Conservation (phyloP, 805 yeast genomes). For the Saccharomycopsis sp. region DNA sequence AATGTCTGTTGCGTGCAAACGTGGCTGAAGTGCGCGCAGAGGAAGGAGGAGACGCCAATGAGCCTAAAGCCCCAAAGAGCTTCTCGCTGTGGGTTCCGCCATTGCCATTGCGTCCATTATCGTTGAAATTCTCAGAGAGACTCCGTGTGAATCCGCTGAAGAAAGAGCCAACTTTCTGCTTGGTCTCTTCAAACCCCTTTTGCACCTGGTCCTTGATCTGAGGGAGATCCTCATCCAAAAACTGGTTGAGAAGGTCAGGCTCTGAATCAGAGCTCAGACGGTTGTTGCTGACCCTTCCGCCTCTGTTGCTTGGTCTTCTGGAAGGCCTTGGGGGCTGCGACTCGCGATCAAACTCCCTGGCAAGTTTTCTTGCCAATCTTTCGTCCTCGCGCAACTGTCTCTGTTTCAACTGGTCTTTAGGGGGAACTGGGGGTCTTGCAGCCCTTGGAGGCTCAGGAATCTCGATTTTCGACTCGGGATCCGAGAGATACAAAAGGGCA, state of each 20-base stretch:
- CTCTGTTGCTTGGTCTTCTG: not conserved
- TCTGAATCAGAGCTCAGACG: constrained; percentile 7
- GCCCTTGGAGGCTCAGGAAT: constrained; percentile 23
- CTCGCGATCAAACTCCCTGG: constrained; percentile 41
- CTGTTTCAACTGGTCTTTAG: constrained; percentile 26
- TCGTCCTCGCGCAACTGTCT: constrained; percentile 66
- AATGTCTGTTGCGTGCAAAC: constrained; percentile 8
- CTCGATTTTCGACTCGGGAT: constrained; percentile 43
- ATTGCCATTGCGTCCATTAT: constrained; percentile 27
- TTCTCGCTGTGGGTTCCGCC: constrained; percentile 12
- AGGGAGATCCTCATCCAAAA: constrained; percentile 48
- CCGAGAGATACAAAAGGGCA: constrained; percentile 74
- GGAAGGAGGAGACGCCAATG: constrained; percentile 20
- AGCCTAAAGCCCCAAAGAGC: constrained; percentile 22
- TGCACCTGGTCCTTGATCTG: constrained; percentile 61
- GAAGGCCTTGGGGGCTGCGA: constrained; percentile 15
- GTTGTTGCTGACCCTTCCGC: not conserved
- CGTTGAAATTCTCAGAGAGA: constrained; percentile 33
- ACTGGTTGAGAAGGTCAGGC: constrained; percentile 34
- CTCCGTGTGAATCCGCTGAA: constrained; percentile 59
- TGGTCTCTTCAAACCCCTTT: constrained; percentile 77
- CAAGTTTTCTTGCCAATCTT: constrained; percentile 71
- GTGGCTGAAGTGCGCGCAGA: constrained; percentile 20
- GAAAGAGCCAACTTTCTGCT: constrained; percentile 71
- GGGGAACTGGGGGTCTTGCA: constrained; percentile 29